Evolutionary conservation across 768 basidiomycete species (phyloP), one percentile per base, ranked within the genome.

Genomic region (Suillus bovinus): DNA sequence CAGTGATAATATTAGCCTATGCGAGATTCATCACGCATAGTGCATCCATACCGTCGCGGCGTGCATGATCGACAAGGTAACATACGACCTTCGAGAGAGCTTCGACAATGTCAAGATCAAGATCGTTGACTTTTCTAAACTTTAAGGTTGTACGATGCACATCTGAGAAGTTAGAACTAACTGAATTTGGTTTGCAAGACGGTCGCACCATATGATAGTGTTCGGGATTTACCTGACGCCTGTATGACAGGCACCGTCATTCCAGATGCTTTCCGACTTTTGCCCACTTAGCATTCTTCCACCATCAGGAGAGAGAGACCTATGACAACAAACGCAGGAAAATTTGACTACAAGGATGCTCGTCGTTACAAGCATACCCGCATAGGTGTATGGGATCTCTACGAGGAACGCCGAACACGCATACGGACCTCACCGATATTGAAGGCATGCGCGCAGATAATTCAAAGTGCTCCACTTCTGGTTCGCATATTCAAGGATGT

Each of bases 311-410:
- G 17, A 27, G 24, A 49, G 14, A 24, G 24, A 49, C 14, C 24
- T 9, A 8, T 27, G 47, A 49, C 3, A 16, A 7, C 7, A 27
- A 3, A 22, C 13, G 3, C 46, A 47, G 22, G 46, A 47, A 14
- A 47, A 47, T 24, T 24, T 6, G 22, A 47, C 46, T 3, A 22
- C 24, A 13, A 47, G 13, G 22, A 47, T 14, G 0, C 22, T 16
- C 46, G 22, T 22, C 46, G 13, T 47, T 22, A 14, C 22, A 47
- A 47, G 46, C 46, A 47, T 5, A 47, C 46, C 14, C 79, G 75
- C 29, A 61, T 90, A 41, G 90, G 90, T 90, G 13, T 79, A 47
- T 93, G 91, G 90, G 89, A 91, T 66, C 73, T 90, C 34, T 93
- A 91, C 70, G 85, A 90, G 66, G 84, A 90, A 66, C 76, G 74